phyloP scores from a whole-genome alignment of 169 alveolate genomes.

The Plasmodium malariae region DNA sequence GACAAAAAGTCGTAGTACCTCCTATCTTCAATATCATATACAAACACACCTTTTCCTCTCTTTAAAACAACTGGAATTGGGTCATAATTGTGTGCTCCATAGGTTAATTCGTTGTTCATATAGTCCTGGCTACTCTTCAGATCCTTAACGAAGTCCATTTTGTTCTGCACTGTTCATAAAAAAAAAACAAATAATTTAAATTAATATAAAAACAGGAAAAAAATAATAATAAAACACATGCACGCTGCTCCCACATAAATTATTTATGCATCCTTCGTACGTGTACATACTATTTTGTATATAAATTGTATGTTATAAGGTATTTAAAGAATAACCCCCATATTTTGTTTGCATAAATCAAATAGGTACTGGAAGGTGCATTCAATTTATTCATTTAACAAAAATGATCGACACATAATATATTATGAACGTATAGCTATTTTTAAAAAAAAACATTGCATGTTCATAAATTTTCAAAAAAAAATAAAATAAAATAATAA shows the following conservation, averaged over 20 bases:
- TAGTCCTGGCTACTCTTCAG: slow-evolving; percentile 64
- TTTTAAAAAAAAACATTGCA: slow-evolving; percentile 21
- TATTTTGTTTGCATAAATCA: too few species aligned
- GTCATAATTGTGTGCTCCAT: slow-evolving; percentile 92
- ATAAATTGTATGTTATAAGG: too few species aligned
- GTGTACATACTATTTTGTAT: too few species aligned
- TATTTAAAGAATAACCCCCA: too few species aligned
- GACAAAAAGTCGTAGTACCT: slow-evolving; percentile 93
- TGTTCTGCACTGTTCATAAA: slow-evolving; percentile 4
- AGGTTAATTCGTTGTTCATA: slow-evolving; percentile 81
- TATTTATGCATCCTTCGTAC: too few species aligned
- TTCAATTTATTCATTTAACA: neutral
- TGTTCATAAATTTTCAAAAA: slow-evolving; percentile 17
- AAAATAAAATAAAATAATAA: slow-evolving; percentile 6
- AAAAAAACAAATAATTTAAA: too few species aligned
- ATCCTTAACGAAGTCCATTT: slow-evolving; percentile 60
- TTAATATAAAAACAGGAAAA: too few species aligned
- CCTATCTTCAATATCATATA: slow-evolving; percentile 87
- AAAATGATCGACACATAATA: too few species aligned
- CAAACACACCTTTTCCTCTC: slow-evolving; percentile 86
- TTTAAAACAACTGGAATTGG: slow-evolving; percentile 93
- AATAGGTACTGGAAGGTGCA: too few species aligned
- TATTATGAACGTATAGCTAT: too few species aligned
- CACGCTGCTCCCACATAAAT: too few species aligned
- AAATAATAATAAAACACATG: neutral